A percentile compares a stretch with the other conserved stretches of the same genome.
Evolutionary conservation across 2,329 filamentous ascomycete genomes (phyloP).

Genomic region (Parastagonospora avenae): DNA sequence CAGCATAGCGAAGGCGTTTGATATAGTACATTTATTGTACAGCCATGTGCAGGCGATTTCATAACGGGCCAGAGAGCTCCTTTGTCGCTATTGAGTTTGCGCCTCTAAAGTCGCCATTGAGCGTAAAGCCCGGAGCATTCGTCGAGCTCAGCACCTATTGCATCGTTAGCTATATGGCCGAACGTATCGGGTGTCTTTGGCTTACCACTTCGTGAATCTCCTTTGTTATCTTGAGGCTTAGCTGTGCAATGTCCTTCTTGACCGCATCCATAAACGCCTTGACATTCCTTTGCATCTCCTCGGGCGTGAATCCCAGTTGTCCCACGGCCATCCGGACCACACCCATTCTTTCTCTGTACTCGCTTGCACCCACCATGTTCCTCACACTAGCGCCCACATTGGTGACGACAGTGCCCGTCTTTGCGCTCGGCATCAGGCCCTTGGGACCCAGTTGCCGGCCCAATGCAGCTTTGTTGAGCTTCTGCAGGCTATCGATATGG

Average conservation of each 20-base stretch:
- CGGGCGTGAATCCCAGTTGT: constrained; percentile 85
- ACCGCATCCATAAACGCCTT: constrained; percentile 75
- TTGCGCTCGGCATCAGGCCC: constrained; percentile 89
- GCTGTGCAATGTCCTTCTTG: constrained; percentile 73
- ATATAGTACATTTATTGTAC: constrained; percentile 45
- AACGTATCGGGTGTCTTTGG: constrained; percentile 8
- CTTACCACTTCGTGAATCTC: constrained; percentile 72
- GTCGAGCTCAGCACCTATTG: constrained; percentile 79
- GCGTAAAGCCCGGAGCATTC: constrained; percentile 80
- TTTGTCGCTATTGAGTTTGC: constrained; percentile 46
- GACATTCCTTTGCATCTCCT: constrained; percentile 84
- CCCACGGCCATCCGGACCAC: constrained; percentile 90
- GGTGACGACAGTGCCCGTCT: constrained; percentile 85
- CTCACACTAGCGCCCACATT: constrained; percentile 76
- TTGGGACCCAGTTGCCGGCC: constrained; percentile 84
- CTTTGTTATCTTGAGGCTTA: constrained; percentile 71
- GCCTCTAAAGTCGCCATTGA: constrained; percentile 78
- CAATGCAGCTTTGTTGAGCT: constrained; percentile 79
- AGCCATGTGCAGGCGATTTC: constrained; percentile 27
- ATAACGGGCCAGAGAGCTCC: constrained; percentile 45
- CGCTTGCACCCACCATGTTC: constrained; percentile 80
- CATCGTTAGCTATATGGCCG: constrained; percentile 45
- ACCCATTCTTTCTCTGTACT: constrained; percentile 85
- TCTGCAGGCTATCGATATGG: constrained; percentile 76
- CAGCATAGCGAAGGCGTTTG: constrained; percentile 56